phyloP scores from a whole-genome alignment of 805 yeast species.

The Torulaspora indica region DNA sequence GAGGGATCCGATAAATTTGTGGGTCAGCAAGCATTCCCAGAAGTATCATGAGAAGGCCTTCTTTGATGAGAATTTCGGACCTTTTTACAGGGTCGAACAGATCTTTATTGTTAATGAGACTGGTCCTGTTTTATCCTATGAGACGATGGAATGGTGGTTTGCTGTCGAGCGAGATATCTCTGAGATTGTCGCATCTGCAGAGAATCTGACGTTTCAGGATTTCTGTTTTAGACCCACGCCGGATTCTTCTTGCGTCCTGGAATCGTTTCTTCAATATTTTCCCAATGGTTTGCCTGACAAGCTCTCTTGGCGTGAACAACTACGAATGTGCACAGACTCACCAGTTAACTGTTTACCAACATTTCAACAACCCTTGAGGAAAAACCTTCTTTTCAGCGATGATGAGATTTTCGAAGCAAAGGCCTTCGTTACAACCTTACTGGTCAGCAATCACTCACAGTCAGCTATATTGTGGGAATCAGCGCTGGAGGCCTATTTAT shows the following conservation, averaged over 20 bases:
- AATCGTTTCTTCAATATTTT: slow-evolving; percentile 86
- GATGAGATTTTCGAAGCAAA: slow-evolving; percentile 52
- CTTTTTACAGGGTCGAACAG: slow-evolving; percentile 87
- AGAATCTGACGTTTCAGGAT: slow-evolving; percentile 46
- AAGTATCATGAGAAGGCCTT: slow-evolving; percentile 62
- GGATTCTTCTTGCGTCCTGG: slow-evolving; percentile 69
- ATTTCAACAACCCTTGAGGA: slow-evolving; percentile 84
- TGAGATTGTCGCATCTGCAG: slow-evolving; percentile 30
- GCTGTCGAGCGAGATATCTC: slow-evolving; percentile 60
- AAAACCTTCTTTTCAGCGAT: slow-evolving; percentile 63
- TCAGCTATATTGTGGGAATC: slow-evolving; percentile 60
- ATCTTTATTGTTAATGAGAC: slow-evolving; percentile 65
- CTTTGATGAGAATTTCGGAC: slow-evolving; percentile 82
- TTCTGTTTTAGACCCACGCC: slow-evolving; percentile 81
- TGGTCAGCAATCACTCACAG: slow-evolving; percentile 53
- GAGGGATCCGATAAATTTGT: slow-evolving; percentile 71
- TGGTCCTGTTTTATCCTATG: slow-evolving; percentile 66
- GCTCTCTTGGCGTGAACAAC: slow-evolving; percentile 47
- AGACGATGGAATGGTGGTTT: slow-evolving; percentile 82
- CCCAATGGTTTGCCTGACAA: slow-evolving; percentile 53
- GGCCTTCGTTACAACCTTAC: slow-evolving; percentile 73
- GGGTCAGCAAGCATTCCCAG: slow-evolving; percentile 81
- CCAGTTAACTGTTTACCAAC: slow-evolving; percentile 89
- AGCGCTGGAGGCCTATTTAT: slow-evolving; percentile 53
- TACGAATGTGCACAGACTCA: slow-evolving; percentile 60